phyloP scores from a whole-genome alignment of 768 basidiomycete genomes.

The Pleurotus salmoneostramineus region DNA sequence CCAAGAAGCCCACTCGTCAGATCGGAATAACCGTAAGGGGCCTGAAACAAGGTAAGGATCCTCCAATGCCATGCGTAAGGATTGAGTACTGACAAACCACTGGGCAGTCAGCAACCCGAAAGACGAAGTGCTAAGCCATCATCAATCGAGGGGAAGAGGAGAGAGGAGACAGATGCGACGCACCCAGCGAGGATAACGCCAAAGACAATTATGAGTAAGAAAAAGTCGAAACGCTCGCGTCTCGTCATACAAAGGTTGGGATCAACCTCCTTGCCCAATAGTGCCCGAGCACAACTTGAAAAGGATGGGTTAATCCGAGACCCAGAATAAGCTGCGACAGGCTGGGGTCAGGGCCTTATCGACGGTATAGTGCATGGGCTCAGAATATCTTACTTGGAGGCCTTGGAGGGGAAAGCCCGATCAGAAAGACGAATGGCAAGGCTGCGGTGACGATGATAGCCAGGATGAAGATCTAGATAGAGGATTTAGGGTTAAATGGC shows the following conservation, averaged over 20 bases:
- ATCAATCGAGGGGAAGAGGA: too few relatives aligned
- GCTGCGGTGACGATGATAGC: conserved; percentile 67
- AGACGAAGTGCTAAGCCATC: conserved; percentile 45
- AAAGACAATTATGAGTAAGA: conserved; percentile 55
- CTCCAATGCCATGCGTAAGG: too few relatives aligned
- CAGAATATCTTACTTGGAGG: conserved; percentile 61
- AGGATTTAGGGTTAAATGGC: conserved; percentile 20
- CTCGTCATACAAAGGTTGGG: conserved; percentile 52
- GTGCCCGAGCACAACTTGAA: conserved; percentile 46
- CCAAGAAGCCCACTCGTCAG: conserved; percentile 69
- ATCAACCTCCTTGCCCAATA: conserved; percentile 39
- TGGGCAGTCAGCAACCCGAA: conserved; percentile 67
- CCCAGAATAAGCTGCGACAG: conserved; percentile 54
- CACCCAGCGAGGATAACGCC: conserved; percentile 63
- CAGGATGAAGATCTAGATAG: conserved; percentile 45
- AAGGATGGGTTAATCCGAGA: conserved; percentile 54
- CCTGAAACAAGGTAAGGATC: too few relatives aligned
- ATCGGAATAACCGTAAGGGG: conserved; percentile 71
- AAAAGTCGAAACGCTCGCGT: conserved; percentile 70
- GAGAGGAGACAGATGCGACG: too few relatives aligned
- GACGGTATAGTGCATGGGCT: neutral
- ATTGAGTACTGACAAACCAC: conserved; percentile 56
- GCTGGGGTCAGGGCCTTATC: conserved; percentile 9
- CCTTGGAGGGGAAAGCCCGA: conserved; percentile 60
- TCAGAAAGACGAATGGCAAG: conserved; percentile 54